phyloP scores from a whole-genome alignment of 768 basidiomycete species.

The Lentinula boryana region DNA sequence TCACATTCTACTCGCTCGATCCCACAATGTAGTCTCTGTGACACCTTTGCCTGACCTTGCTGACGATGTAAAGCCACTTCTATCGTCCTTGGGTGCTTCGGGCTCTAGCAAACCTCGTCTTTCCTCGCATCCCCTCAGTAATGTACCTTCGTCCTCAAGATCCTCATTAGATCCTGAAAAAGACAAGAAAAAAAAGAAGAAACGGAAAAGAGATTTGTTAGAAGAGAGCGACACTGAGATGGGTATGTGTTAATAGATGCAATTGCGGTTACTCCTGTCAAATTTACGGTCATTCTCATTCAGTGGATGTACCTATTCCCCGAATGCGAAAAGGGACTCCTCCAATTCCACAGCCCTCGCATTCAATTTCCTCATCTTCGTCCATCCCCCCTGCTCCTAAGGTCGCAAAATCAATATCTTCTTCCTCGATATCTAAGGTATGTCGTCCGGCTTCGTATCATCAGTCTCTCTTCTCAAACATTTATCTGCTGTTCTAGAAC shows the following conservation, averaged over 20 bases:
- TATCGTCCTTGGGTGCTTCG: background rate
- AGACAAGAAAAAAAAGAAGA: constrained; percentile 76
- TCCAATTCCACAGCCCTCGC: constrained; percentile 24
- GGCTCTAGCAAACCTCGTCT: constrained; percentile 39
- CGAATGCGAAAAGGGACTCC: constrained; percentile 59
- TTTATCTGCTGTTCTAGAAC: background rate
- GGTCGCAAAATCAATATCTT: constrained; percentile 45
- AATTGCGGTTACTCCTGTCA: constrained; percentile 7
- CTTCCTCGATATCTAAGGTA: constrained; percentile 18
- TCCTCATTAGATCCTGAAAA: constrained; percentile 63
- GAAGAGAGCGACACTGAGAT: constrained; percentile 68
- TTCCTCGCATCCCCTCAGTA: constrained; percentile 35
- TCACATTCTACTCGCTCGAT: background rate
- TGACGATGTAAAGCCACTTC: constrained; percentile 39
- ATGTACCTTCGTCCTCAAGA: constrained; percentile 42
- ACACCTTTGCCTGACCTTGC: constrained; percentile 41
- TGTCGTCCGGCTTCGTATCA: constrained; percentile 15
- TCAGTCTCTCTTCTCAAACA: constrained; percentile 13
- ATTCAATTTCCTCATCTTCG: constrained; percentile 29
- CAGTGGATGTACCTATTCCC: constrained; percentile 13
- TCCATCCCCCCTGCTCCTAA: constrained; percentile 41
- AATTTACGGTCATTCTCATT: constrained; percentile 31
- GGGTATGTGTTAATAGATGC: constrained; percentile 27
- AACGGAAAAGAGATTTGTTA: constrained; percentile 66
- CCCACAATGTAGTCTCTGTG: constrained; percentile 9